These are phyloP conservation scores for Pestalotiopsis sp. DNA, from an alignment of 2,329 filamentous ascomycete species.

Conservation along the genomic window DNA sequence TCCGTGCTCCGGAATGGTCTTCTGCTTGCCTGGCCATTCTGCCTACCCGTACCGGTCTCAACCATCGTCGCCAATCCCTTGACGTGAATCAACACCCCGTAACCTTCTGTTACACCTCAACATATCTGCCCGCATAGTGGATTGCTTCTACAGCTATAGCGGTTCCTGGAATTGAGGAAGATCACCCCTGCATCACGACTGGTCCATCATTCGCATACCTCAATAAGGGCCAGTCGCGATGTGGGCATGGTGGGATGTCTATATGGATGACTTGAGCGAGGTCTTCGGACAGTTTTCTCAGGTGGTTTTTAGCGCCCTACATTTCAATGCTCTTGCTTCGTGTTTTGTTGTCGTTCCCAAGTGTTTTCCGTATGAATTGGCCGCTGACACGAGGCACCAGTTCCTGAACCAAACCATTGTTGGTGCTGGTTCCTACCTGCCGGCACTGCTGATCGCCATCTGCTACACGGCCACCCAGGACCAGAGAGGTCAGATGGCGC, in stretches of 20 bases:
- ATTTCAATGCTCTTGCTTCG: constrained; percentile 35
- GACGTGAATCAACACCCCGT: not conserved
- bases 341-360: constrained; percentile 20
- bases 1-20: constrained; percentile 11
- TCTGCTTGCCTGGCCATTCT: constrained; percentile 12
- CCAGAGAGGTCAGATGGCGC: constrained; percentile 74
- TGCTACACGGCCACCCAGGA: constrained; percentile 86
- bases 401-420: constrained; percentile 55
- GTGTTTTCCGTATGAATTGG: constrained; percentile 11
- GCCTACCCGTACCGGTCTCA: constrained; percentile 19
- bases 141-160: constrained; percentile 67
- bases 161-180: constrained; percentile 86
- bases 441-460: constrained; percentile 77
- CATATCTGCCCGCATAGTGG: constrained; percentile 80
- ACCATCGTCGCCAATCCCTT: not conserved
- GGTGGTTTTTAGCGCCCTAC: constrained; percentile 68
- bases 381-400: constrained; percentile 38
- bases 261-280: constrained; percentile 69
- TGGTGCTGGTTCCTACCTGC: constrained; percentile 53
- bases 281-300: constrained; percentile 55
- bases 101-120: constrained; percentile 44
- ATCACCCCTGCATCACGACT: constrained; percentile 67
- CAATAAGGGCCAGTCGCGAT: constrained; percentile 61
- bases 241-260: constrained; percentile 77
- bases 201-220: constrained; percentile 70